phyloP scores from a whole-genome alignment of 805 yeast species.

The Teunomyces barrocoloradensis region DNA sequence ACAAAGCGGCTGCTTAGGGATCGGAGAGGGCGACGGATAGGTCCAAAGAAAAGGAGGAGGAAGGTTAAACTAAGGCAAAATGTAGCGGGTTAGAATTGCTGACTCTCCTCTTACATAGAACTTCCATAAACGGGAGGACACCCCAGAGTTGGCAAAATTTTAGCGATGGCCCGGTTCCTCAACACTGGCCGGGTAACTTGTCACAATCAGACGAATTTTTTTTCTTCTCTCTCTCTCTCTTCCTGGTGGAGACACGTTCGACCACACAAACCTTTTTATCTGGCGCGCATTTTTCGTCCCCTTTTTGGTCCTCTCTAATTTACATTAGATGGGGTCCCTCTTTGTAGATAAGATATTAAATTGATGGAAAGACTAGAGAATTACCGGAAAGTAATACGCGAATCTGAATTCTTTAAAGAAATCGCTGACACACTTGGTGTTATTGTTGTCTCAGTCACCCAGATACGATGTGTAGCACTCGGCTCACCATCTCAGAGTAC shows the following conservation, averaged over 20 bases:
- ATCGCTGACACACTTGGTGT: background rate
- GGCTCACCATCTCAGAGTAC: constrained; percentile 61
- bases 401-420: background rate
- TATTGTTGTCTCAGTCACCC: constrained; percentile 5
- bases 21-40: background rate
- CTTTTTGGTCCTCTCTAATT: too few species aligned
- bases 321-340: too few species aligned
- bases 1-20: constrained; percentile 2
- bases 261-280: background rate
- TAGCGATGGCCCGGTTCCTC: background rate
- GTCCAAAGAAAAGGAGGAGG: background rate
- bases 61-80: background rate
- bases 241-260: background rate
- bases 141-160: constrained; percentile 1
- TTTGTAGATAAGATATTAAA: too few species aligned
- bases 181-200: background rate
- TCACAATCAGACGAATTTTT: background rate
- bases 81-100: background rate
- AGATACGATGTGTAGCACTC: constrained; percentile 66
- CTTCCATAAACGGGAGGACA: constrained; percentile 2
- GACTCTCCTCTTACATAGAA: constrained; percentile 2
- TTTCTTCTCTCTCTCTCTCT: too few species aligned
- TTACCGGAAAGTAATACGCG: constrained; percentile 1
- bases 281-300: too few species aligned
- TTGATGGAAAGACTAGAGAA: background rate